Conservation (phyloP, 2,329 filamentous ascomycete genomes). For the Sarocladium strictum region DNA sequence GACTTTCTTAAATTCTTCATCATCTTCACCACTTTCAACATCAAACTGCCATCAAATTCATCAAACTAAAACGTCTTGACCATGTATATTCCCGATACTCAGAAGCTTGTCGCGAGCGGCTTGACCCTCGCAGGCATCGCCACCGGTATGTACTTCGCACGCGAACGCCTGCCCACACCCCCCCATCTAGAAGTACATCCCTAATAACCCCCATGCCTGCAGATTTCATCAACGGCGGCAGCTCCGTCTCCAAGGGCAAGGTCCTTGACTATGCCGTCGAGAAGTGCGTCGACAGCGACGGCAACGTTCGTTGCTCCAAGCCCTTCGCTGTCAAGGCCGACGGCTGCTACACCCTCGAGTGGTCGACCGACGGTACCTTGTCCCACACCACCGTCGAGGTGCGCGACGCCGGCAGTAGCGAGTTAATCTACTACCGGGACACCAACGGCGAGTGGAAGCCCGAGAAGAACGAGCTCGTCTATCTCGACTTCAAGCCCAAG, state of each 20-base stretch:
- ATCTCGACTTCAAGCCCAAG: slow-evolving; percentile 41
- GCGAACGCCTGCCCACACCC: neutral
- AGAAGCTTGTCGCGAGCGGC: slow-evolving; percentile 14
- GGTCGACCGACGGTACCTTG: slow-evolving; percentile 30
- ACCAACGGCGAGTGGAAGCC: slow-evolving; percentile 39
- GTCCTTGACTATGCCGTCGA: slow-evolving; percentile 36
- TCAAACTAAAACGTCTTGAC: neutral
- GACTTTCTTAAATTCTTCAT: neutral
- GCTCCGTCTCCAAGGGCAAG: slow-evolving; percentile 23
- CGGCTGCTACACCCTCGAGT: slow-evolving; percentile 34
- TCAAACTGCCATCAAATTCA: neutral
- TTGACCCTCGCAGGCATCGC: slow-evolving; percentile 13
- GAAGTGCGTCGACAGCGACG: slow-evolving; percentile 32
- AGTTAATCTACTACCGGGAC: slow-evolving; percentile 39
- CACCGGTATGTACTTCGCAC: slow-evolving; percentile 9
- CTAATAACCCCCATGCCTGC: no score
- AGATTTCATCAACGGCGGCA: slow-evolving; percentile 11
- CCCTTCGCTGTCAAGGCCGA: slow-evolving; percentile 32
- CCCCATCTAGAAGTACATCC: neutral
- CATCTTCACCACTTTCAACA: neutral
- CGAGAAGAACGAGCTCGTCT: slow-evolving; percentile 38
- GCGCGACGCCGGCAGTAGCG: slow-evolving; percentile 27
- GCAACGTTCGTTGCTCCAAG: slow-evolving; percentile 31
- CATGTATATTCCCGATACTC: slow-evolving; percentile 16
- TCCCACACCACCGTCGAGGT: slow-evolving; percentile 34